Evolutionary conservation across 306 rosid species (phyloP), one percentile per base, ranked within the genome.

Genomic region (Trichosanthes truncata): DNA sequence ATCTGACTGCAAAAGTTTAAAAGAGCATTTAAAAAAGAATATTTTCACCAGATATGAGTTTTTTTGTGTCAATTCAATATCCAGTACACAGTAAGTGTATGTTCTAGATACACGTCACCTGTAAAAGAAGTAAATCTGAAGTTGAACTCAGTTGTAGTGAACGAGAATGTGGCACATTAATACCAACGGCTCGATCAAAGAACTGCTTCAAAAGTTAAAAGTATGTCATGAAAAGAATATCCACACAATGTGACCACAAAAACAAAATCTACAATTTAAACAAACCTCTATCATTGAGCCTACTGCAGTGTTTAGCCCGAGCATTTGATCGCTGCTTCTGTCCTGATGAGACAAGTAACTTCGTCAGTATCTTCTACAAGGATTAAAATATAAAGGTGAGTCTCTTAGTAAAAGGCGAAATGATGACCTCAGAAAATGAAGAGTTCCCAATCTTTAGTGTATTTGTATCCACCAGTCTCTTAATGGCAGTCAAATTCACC

Each of bases 91-190:
- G 23, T 40, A 51, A 49, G 7, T 51, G 56, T 11, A 80, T 21
- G 23, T 38, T 78, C 31, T 23, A 13, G 61, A 78, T 57, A 52
- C 71, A 61, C 41, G 49, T 82, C 77, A 93, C 93, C 92, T 88
- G 90, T 75, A 87, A 81, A 79, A 90, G 85, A 72, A 90, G 85
- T 60, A 90, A 79, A 85, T 91, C 93, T 26, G 97, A 87, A 33
- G 92, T 88, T 75, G 84, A 82, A 69, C 85, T 87, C 80, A 91
- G 35, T 49, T 90, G 87, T 79, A 84, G 82, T 81, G 62, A 90
- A 36, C 85, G 92, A 62, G 92, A 80, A 61, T 86, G 87, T 11
- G 97, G 90, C 40, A 89, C 85, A 6, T 79, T 81, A 78, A 93
- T 78, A 62, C 96, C 93, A 74, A 88, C 78, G 38, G 84, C 83